Evolutionary conservation across 2,329 filamentous ascomycete genomes (phyloP).

Genomic region (Aspergillus brunneoviolaceus): DNA sequence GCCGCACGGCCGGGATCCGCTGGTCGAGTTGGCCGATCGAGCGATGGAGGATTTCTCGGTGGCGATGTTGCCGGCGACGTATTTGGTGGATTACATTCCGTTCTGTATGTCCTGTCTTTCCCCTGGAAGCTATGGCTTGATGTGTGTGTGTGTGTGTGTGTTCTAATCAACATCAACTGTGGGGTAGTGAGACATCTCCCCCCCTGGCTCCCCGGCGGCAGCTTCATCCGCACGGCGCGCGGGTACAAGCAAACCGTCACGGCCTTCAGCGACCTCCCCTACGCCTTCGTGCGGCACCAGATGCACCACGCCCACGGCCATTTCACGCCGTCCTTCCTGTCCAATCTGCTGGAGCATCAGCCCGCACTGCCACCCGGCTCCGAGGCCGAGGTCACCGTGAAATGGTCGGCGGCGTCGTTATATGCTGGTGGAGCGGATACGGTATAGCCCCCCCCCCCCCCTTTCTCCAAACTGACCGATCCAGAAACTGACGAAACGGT

Average conservation of each 20-base stretch:
- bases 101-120: background rate
- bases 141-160: no score
- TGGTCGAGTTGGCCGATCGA: conserved; percentile 43
- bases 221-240: conserved; percentile 44
- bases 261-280: conserved; percentile 39
- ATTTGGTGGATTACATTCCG: conserved; percentile 48
- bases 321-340: conserved; percentile 41
- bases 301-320: conserved; percentile 27
- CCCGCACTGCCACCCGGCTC: conserved; percentile 21
- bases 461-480: no score
- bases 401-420: conserved; percentile 39
- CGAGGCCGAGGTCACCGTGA: conserved; percentile 31
- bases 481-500: no score
- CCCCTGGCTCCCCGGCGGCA: conserved; percentile 47
- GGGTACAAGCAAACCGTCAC: conserved; percentile 30
- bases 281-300: conserved; percentile 45
- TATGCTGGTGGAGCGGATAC: conserved; percentile 48
- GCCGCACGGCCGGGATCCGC: conserved; percentile 21
- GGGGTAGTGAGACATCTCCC: conserved; percentile 35
- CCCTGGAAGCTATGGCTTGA: no score
- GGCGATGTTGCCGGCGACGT: conserved; percentile 44
- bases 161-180: no score
- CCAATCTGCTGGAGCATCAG: conserved; percentile 39
- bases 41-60: conserved; percentile 44
- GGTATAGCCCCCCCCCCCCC: conserved; percentile 14